Base-by-base conservation (phyloP, 2,329 filamentous ascomycete species). In the Colletotrichum acutatum region DNA sequence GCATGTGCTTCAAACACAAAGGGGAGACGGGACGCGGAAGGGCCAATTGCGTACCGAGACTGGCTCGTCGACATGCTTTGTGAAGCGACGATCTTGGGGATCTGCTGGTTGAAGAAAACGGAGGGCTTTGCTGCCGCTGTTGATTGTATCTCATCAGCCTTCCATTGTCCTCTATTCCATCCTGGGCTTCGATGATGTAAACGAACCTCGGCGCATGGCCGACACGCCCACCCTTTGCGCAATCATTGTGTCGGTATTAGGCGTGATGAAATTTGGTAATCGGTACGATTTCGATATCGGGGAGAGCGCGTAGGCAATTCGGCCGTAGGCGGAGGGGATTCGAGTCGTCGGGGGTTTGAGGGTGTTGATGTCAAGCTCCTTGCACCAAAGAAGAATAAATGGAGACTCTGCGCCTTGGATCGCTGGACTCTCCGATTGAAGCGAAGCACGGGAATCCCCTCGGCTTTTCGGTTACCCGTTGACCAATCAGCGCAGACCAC, bases 171-270 rank as follows among this genome's bases (percentile, higher is more conserved):
- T 28, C 42, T 19, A 7, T 9, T 24, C 28, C 6, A n/a, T 28
- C 11, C 4, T 53, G 1, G 34, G 4, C 34, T n/a, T 60, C 26
- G 16, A 62, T 67, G 66, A 65, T 54, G 64, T 66, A 60, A 68
- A 79, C 85, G 78, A 81, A 90, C 89, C 86, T 87, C 88, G 86
- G 82, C 88, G 88, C 81, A 90, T 82, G 81, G 89, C 89, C 83
- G 87, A 86, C 77, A 90, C 80, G 81, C 89, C 89, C 79, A 89
- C 85, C 84, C 89, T 84, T 78, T 89, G 87, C 79, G 87, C 85
- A 80, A 86, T 87, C 89, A 91, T 91, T 56, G 77, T 82, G 79
- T 76, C 76, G 19, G 52, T 53, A 32, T 42, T 24, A 57, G n/a
- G 32, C 42, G 53, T 24, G n/a, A 30, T 58, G n/a, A n/a, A 11